Percentiles rank a stretch among this genome's conserved stretches.
These are phyloP conservation scores for Blastocystis sp. DNA, from an alignment of 352 stramenopile genomes.

Conservation along the genomic window DNA sequence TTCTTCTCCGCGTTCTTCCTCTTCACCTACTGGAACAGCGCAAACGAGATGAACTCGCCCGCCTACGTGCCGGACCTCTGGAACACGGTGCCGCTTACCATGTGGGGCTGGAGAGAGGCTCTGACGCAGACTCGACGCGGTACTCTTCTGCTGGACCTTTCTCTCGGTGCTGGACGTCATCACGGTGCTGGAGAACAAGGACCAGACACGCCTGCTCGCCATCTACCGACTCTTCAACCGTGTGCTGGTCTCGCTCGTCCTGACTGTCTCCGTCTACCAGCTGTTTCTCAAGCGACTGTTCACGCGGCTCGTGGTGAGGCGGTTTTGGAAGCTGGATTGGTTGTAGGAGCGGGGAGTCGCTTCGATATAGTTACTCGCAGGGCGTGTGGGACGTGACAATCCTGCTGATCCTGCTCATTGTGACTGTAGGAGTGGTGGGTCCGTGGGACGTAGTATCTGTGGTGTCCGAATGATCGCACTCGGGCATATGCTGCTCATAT, in stretches of 20 bases:
- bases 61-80: neutral
- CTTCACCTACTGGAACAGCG: neutral
- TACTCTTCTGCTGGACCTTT: neutral
- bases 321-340: neutral
- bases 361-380: neutral
- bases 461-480: neutral
- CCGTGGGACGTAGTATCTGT: neutral
- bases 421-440: neutral
- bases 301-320: neutral
- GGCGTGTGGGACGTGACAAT: neutral
- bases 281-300: neutral
- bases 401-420: neutral
- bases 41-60: neutral
- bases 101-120: neutral
- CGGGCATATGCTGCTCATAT: neutral
- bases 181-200: neutral
- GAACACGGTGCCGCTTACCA: neutral
- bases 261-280: neutral
- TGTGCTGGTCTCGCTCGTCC: neutral
- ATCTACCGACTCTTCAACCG: neutral
- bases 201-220: neutral
- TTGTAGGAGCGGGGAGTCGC: neutral
- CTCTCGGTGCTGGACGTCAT: neutral
- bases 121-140: neutral
- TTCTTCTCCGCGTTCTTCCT: neutral